Evolutionary conservation across 139 green algal genomes (phyloP).

Genomic region (Zygnema circumcarinatum): DNA sequence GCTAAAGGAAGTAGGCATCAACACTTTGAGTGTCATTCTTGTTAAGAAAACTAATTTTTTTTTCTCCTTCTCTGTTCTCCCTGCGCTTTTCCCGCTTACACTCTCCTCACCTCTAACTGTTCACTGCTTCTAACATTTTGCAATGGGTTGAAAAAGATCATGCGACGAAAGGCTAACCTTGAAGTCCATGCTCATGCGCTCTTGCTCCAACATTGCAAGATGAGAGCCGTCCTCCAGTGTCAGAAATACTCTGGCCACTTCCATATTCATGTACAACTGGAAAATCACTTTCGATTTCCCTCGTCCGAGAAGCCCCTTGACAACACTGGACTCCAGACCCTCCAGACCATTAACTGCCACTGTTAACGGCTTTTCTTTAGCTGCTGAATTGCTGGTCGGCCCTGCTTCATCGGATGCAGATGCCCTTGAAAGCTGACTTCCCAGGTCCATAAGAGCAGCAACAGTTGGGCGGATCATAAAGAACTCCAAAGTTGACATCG

Average conservation of each 20-base stretch:
- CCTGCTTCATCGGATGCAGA: slow-evolving; percentile 10
- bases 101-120: no score
- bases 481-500: slow-evolving; percentile 77
- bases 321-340: slow-evolving; percentile 8
- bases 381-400: background rate
- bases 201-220: slow-evolving; percentile 40
- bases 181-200: slow-evolving; percentile 62
- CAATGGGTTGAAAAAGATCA: no score
- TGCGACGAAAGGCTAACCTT: no score
- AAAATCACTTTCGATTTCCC: slow-evolving; percentile 49
- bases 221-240: slow-evolving; percentile 50
- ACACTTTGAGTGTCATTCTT: no score
- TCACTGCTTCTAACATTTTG: no score
- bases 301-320: slow-evolving; percentile 37
- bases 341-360: slow-evolving; percentile 4
- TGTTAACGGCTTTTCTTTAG: slow-evolving; percentile 25
- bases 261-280: slow-evolving; percentile 51
- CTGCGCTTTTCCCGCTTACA: no score
- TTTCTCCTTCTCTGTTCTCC: no score
- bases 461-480: slow-evolving; percentile 88
- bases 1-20: no score
- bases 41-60: no score
- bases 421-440: slow-evolving; percentile 70
- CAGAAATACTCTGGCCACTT: slow-evolving; percentile 34
- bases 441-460: slow-evolving; percentile 84